Evolutionary conservation across 2,329 filamentous ascomycete genomes (phyloP).

Genomic region (Trichoderma cornu-damae): DNA sequence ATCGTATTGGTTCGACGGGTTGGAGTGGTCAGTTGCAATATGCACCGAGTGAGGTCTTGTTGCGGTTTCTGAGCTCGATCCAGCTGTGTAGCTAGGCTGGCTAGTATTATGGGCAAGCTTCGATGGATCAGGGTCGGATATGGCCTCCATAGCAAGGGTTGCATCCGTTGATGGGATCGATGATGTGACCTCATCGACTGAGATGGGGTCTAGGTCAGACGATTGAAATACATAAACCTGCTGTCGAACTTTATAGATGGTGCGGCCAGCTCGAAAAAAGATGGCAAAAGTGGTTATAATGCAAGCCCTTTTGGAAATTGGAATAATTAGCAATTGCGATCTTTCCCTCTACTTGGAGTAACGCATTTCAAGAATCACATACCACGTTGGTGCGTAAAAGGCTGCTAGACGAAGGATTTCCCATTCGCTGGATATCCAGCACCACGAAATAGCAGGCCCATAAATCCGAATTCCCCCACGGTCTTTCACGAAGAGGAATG

Average conservation of each 20-base stretch:
- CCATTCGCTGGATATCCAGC: slow-evolving; percentile 62
- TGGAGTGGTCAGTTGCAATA: background rate
- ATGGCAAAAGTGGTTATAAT: slow-evolving; percentile 22
- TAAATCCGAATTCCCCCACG: slow-evolving; percentile 53
- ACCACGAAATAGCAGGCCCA: slow-evolving; percentile 71
- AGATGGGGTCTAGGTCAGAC: slow-evolving; percentile 35
- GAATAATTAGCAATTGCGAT: too few species aligned
- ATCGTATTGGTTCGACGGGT: background rate
- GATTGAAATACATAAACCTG: slow-evolving; percentile 45
- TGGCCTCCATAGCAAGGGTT: slow-evolving; percentile 37
- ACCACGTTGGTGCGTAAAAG: slow-evolving; percentile 64
- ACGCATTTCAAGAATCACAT: background rate
- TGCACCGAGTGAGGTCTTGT: slow-evolving; percentile 29
- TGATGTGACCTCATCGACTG: slow-evolving; percentile 38
- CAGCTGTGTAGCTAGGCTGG: background rate
- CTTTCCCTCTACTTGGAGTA: background rate
- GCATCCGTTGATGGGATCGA: slow-evolving; percentile 52
- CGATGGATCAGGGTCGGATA: background rate
- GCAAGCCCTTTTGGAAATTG: slow-evolving; percentile 13
- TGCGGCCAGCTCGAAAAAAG: slow-evolving; percentile 48
- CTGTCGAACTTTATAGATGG: slow-evolving; percentile 58
- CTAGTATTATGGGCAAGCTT: background rate
- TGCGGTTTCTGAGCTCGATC: slow-evolving; percentile 20
- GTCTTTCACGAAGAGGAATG: slow-evolving; percentile 56
- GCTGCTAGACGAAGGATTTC: slow-evolving; percentile 62